A percentile compares a stretch with the other conserved stretches of the same genome.
Conservation (phyloP, 495 filamentous ascomycete species). For the Friedmanniomyces simplex region DNA sequence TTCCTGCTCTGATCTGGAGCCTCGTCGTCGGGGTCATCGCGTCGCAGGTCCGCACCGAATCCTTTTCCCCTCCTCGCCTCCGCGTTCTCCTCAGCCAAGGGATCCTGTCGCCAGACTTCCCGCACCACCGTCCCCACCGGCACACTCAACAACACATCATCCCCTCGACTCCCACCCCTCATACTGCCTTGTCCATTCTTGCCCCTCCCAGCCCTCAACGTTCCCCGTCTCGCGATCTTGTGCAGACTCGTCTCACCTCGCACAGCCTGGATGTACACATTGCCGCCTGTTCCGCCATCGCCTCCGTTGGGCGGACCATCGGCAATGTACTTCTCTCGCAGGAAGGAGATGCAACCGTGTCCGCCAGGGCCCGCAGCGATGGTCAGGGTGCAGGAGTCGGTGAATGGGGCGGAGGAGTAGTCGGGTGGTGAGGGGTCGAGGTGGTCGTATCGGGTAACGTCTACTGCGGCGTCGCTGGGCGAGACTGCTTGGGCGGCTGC, state of each 20-base stretch:
- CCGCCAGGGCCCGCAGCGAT: constrained; percentile 72
- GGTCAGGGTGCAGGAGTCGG: constrained; percentile 70
- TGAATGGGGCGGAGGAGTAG: constrained; percentile 71
- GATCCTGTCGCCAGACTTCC: constrained; percentile 70
- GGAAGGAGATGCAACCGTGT: constrained; percentile 85
- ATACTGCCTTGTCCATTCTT: constrained; percentile 78
- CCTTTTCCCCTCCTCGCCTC: constrained; percentile 26
- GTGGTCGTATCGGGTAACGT: constrained; percentile 37
- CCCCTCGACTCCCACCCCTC: constrained; percentile 67
- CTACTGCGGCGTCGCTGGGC: constrained; percentile 21
- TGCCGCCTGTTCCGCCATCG: constrained; percentile 84
- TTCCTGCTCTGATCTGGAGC: constrained; percentile 27
- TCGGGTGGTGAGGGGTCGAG: constrained; percentile 72
- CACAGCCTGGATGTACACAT: constrained; percentile 87
- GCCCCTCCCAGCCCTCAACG: constrained; percentile 68
- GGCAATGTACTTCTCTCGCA: constrained; percentile 76
- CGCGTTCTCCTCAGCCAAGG: constrained; percentile 52
- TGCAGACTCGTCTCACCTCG: constrained; percentile 83
- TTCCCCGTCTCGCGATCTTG: constrained; percentile 70
- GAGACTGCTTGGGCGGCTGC: constrained; percentile 25
- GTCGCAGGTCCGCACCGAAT: constrained; percentile 28
- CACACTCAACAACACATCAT: constrained; percentile 79
- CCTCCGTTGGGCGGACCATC: constrained; percentile 95
- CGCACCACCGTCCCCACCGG: constrained; percentile 86
- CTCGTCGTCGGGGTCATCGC: constrained; percentile 31